Base-by-base conservation (phyloP, 805 yeast species). In the Schwanniomyces sp. region DNA sequence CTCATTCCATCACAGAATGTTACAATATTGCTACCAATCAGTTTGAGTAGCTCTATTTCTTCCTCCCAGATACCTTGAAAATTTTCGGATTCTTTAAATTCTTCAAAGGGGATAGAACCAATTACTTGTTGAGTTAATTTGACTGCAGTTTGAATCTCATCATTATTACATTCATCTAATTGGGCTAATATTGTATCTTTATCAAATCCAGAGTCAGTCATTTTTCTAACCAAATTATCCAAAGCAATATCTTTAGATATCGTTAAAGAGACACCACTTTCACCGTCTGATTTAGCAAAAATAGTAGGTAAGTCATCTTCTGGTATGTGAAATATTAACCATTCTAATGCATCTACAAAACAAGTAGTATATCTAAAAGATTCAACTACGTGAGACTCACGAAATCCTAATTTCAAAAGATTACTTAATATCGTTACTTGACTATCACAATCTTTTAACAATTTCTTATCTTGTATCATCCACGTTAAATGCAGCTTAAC, bases 271-370 rank as follows among this genome's bases (percentile, higher is more conserved):
- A 83, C 77, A 41, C 78, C 79, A 0, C 85, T 72, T 54, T 84
- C 90, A 40, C 75, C 76, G 18, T 76, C 75, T 36, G 80, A 68
- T 50, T 84, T 82, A 14, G 77, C 74, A 57, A 87, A 87, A 41
- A 74, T 70, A 0, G 67, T 54, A 0, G 99, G 99, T 28, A 92
- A 70, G 58, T 92, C 99, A 60, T 91, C 98, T 52, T 94, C 97
- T 0, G 98, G 98, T 3, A 92, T 80, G 58, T 92, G 94, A 54
- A 91, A 84, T 9, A 92, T 67, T 16, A 92, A 75, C 92, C 94
- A 87, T 51, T 85, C 88, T 38, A 87, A 64, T 0, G 85, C 75
- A 21, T 77, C 81, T 1, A 77, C 72, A 46, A 81, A 74, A 1
- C 76, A 56, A 3, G 60, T 52, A 0, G 84, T 72, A 58, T 88